Percentiles rank a stretch among this genome's conserved stretches.
phyloP scores from a whole-genome alignment of 1,284 basidiomycete species.

The Rhodotorula sp. region DNA sequence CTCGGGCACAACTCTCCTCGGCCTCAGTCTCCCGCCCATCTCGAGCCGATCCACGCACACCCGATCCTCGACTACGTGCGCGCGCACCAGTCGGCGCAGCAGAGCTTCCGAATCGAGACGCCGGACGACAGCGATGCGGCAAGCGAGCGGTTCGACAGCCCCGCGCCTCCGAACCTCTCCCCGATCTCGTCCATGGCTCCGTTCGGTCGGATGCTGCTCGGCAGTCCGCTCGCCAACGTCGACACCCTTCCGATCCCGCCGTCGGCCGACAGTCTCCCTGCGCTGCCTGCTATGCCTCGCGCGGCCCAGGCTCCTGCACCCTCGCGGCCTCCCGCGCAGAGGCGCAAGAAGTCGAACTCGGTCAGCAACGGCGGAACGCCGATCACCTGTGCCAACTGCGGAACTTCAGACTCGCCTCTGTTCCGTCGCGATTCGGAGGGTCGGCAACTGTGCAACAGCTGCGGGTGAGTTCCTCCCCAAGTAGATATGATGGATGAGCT shows the following conservation, averaged over 20 bases:
- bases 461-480: conserved; percentile 44
- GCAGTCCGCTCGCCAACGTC: not conserved
- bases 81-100: conserved; percentile 15
- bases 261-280: not conserved
- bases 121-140: conserved; percentile 20
- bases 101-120: conserved; percentile 17
- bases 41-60: not conserved
- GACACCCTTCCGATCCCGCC: not conserved
- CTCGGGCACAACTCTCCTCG: not conserved
- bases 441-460: conserved; percentile 78
- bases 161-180: not conserved
- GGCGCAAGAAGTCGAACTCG: conserved; percentile 8
- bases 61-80: conserved; percentile 22
- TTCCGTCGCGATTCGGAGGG: conserved; percentile 90
- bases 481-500: not conserved
- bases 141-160: conserved; percentile 5
- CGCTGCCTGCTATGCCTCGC: not conserved
- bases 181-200: not conserved
- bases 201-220: not conserved
- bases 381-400: conserved; percentile 73
- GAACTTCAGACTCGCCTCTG: conserved; percentile 85
- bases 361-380: conserved; percentile 7
- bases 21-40: not conserved
- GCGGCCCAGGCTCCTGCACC: not conserved
- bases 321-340: conserved; percentile 2